Evolutionary conservation across 306 rosid genomes (phyloP), one percentile per base, ranked within the genome.

Genomic region (Castanea mollissima): DNA sequence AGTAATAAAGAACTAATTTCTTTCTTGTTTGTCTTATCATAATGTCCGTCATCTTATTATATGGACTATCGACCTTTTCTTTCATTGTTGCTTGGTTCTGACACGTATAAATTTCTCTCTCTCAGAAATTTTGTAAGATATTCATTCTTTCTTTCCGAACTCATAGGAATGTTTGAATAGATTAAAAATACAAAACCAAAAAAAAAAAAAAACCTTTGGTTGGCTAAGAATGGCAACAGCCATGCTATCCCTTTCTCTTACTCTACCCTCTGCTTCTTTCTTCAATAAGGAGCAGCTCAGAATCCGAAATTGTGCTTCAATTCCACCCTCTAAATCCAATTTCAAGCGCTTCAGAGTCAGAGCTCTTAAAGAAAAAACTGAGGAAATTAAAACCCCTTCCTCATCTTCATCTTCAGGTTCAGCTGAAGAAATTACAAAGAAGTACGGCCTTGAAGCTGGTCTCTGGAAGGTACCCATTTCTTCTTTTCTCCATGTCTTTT

Each of bases 391-490:
- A 79, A 78, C 27, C 90, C 84, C 96, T 16, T 81, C 84, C 71
- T 71, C 92, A 25, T 64, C 90, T 25, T 14, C 86, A 74, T 74
- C 80, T 51, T 21, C 73, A 49, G 31, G 65, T 85, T 87, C 94
- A 57, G 86, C 91, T 12, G 98, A 94, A 15, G 97, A 92, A 58
- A 80, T 94, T 55, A 87, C 98, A 14, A 85, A 88, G 76, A 94
- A 94, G 77, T 94, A 88, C 74, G 98, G 97, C 55, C 97, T 94
- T 73, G 97, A 94, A 85, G 97, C 91, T 85, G 98, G 93, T 75
- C 91, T 94, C 10, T 94, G 97, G 98, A 90, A 92, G 97, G 98
- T 94, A 74, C 83, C 76, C 78, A 27, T 75, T 81, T 73, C 60
- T 74, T 79, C 83, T 64, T 41, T 74, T 1, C 35, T 29, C 1